Evolutionary conservation across 495 filamentous ascomycete genomes (phyloP).

Genomic region (Apiosordaria backusii): DNA sequence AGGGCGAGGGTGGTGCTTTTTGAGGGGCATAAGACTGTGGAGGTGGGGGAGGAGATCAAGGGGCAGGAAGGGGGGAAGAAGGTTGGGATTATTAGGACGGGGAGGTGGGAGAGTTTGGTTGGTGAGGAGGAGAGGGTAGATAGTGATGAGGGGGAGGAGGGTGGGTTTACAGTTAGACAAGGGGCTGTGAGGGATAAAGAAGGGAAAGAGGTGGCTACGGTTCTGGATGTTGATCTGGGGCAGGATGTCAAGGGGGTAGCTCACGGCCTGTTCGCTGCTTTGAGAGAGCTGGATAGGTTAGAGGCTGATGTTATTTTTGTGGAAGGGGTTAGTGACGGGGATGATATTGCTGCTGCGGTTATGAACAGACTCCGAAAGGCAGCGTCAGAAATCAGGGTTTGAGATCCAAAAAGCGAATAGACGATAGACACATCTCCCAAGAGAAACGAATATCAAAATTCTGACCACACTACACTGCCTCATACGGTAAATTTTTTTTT

Average conservation of each 20-base stretch:
- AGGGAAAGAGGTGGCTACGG: slow-evolving; percentile 29
- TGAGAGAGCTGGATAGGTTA: slow-evolving; percentile 77
- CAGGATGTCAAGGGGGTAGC: slow-evolving; percentile 67
- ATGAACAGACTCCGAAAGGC: slow-evolving; percentile 96
- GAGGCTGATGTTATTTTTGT: slow-evolving; percentile 84
- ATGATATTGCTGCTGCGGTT: slow-evolving; percentile 83
- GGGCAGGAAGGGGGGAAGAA: slow-evolving; percentile 4
- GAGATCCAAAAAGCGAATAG: slow-evolving; percentile 11
- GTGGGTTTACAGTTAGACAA: slow-evolving; percentile 32
- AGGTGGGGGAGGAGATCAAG: slow-evolving; percentile 1
- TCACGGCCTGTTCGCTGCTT: slow-evolving; percentile 77
- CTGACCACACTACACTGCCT: slow-evolving; percentile 1
- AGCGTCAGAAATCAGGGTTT: slow-evolving; percentile 56
- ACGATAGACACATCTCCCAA: slow-evolving; percentile 22
- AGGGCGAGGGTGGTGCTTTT: slow-evolving; percentile 83
- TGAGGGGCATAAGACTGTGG: slow-evolving; percentile 46
- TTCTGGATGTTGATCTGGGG: slow-evolving; percentile 65
- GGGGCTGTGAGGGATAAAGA: slow-evolving; percentile 29
- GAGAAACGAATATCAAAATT: slow-evolving; percentile 12
- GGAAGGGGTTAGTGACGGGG: slow-evolving; percentile 80
- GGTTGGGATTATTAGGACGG: slow-evolving; percentile 46
- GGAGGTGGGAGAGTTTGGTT: slow-evolving; percentile 31
- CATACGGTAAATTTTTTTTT: slow-evolving; percentile 7
- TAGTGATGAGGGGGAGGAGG: slow-evolving; percentile 11
- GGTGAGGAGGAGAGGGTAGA: slow-evolving; percentile 31